Percentiles rank a stretch among this genome's conserved stretches.
Evolutionary conservation across 768 basidiomycete species (phyloP).

Genomic region (Ephemerocybe angulata): DNA sequence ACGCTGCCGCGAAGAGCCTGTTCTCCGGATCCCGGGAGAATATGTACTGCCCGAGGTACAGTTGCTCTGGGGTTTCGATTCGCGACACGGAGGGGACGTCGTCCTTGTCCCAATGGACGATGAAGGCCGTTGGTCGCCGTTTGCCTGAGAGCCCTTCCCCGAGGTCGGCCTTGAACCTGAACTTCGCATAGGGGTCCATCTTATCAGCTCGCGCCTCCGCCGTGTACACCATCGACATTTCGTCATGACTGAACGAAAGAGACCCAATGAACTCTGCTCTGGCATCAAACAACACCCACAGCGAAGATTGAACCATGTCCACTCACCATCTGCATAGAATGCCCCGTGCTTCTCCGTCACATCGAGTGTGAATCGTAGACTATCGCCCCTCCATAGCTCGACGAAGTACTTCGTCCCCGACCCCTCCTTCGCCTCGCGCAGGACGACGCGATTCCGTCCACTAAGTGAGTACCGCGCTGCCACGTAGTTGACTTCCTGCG

Average conservation of each 20-base stretch:
- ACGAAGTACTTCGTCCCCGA: constrained; percentile 45
- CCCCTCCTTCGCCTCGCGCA: constrained; percentile 37
- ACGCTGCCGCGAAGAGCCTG: constrained; percentile 57
- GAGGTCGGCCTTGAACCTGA: constrained; percentile 54
- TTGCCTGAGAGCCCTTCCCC: constrained; percentile 60
- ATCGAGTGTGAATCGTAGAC: constrained; percentile 45
- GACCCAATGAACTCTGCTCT: constrained; percentile 47
- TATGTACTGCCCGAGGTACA: constrained; percentile 40
- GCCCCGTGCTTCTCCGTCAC: constrained; percentile 56
- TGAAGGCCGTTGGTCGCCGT: constrained; percentile 49
- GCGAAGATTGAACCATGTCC: background rate
- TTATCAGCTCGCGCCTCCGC: constrained; percentile 49
- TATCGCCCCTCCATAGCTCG: constrained; percentile 53
- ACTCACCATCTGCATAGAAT: constrained; percentile 61
- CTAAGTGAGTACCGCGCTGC: constrained; percentile 6
- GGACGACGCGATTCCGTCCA: constrained; percentile 38
- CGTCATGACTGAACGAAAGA: constrained; percentile 51
- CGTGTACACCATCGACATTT: constrained; percentile 52
- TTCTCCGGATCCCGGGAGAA: constrained; percentile 29
- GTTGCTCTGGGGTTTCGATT: constrained; percentile 14
- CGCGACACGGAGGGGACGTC: constrained; percentile 1
- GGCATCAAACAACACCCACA: background rate
- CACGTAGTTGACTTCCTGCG: constrained; percentile 16
- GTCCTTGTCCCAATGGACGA: constrained; percentile 44
- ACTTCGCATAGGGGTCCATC: constrained; percentile 41